These are phyloP conservation scores for Pythium utonaiense DNA, from an alignment of 352 stramenopile species.

Conservation along the genomic window DNA sequence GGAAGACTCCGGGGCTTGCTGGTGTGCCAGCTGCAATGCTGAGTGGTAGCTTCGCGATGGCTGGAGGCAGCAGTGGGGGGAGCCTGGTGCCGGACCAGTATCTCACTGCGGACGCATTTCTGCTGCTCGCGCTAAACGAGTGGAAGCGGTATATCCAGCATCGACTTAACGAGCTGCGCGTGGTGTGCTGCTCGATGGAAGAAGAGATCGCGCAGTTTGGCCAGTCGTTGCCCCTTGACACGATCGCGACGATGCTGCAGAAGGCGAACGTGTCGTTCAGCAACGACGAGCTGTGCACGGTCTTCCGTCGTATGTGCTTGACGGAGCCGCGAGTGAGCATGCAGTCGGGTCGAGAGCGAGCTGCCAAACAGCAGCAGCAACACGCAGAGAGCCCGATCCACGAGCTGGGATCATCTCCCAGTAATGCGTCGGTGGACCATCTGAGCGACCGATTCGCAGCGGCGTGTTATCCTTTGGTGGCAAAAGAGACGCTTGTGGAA, in stretches of 20 bases:
- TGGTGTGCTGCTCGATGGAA: slow-evolving; percentile 53
- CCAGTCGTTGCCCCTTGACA: slow-evolving; percentile 47
- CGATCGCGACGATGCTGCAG: slow-evolving; percentile 44
- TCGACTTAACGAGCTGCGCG: slow-evolving; percentile 65
- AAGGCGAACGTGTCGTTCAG: slow-evolving; percentile 41
- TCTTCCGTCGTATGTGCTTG: slow-evolving; percentile 58
- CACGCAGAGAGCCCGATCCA: neutral
- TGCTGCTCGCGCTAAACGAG: slow-evolving; percentile 56
- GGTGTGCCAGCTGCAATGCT: slow-evolving; percentile 9
- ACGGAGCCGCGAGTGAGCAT: slow-evolving; percentile 31
- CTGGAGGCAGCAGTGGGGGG: neutral
- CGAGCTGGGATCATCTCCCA: neutral
- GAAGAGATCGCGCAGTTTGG: slow-evolving; percentile 57
- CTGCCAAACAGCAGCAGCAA: neutral
- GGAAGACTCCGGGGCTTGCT: slow-evolving; percentile 14
- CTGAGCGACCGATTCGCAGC: slow-evolving; percentile 64
- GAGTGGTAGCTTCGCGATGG: slow-evolving; percentile 5
- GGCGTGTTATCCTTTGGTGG: slow-evolving; percentile 53
- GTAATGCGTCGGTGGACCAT: slow-evolving; percentile 18
- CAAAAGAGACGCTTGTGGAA: slow-evolving; percentile 40
- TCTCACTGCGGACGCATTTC: slow-evolving; percentile 48
- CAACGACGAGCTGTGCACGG: slow-evolving; percentile 54
- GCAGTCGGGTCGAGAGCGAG: neutral
- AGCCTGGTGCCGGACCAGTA: slow-evolving; percentile 15
- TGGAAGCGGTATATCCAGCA: slow-evolving; percentile 69